Base-by-base conservation (phyloP, 2,329 filamentous ascomycete species). In the Aspergillus hiratsukae region DNA sequence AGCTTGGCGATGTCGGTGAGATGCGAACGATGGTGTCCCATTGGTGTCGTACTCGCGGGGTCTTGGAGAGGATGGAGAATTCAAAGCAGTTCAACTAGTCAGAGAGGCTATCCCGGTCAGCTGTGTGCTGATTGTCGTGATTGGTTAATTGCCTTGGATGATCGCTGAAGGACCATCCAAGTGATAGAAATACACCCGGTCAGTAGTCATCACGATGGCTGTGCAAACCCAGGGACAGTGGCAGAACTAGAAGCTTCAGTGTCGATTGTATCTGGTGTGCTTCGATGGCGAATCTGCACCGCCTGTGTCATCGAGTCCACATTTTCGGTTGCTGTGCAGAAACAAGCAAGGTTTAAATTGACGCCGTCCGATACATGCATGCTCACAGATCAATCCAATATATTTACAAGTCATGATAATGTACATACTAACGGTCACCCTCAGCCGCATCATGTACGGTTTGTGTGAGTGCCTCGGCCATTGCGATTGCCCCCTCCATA, bases 401-500 rank as follows among this genome's bases (percentile, higher is more conserved):
- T 66, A 67, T 68, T 62, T 67, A 65, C 63, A 48, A 27, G 49
- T 43, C n/a, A 66, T 61, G 48, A 55, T 66, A 64, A 52, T 41
- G 21, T 66, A 64, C 59, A 67, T 9, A 59, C 61, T 58, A 59
- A 27, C 51, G 53, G 51, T 65, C 59, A 45, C 59, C 63, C 54
- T 57, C 58, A 21, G 64, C 65, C 57, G 70, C 66, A 27, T 71
- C 65, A 54, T 73, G 67, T 9, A 72, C 63, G 21, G 64, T 65
- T 49, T 68, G 64, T 27, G 64, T 69, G 11, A 76, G 64, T 17
- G 61, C 72, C 49, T 89, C 86, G 1, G 87, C 88, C 87, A 89
- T 91, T 17, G 79, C 77, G 62, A 97, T 92, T 14, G 93, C 93
- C 1, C 93, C 91, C 63, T 91, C 82, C 80, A 92, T 89, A 65